Evolutionary conservation across 2,329 filamentous ascomycete genomes (phyloP), one percentile per base, ranked within the genome.

Genomic region (Calonectria hongkongensis): DNA sequence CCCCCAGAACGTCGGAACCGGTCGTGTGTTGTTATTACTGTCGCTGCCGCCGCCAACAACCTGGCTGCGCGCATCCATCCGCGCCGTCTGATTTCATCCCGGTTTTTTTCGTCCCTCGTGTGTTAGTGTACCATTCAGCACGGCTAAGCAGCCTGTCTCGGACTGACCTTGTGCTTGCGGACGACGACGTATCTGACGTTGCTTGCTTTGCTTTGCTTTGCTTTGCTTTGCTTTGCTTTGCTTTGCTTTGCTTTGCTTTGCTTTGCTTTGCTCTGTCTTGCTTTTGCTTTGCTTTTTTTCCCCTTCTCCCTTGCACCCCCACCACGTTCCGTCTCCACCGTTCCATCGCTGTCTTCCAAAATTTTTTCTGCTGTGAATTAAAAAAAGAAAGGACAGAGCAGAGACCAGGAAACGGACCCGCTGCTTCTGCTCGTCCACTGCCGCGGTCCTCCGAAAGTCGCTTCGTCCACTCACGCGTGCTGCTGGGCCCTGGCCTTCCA

Each of bases 401-500:
- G 45, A 47, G 43, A 10, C 2, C 27, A 66, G 33, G 45, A 41
- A 64, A 51, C n/a, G 28, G 41, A 21, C 66, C 66, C 68, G 60
- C 68, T 48, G 48, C 12, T n/a, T 43, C 48, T 36, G 33, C 33
- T 36, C 50, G 39, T 60, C 51, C 58, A 63, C 58, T 63, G 58
- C 58, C 58, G 58, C 27, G 27, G 41, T 30, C 21, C 39, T 68
- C 66, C 66, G 51, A 62, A 54, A 27, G 45, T 54, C 64, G 60
- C 66, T 62, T 58, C 63, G 60, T 41, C 76, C 76, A 66, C 70
- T 71, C 56, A 33, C 54, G 36, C 36, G 54, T 36, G 4, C n/a
- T 51, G 47, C 64, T 56, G 27, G 28, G 18, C 58, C 67, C 60
- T 70, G 67, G 48, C 28, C 56, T 48, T 48, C 43, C 65, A 51